These are phyloP conservation scores for Didymella lethalis DNA, from an alignment of 2,329 filamentous ascomycete species.

Conservation along the genomic window DNA sequence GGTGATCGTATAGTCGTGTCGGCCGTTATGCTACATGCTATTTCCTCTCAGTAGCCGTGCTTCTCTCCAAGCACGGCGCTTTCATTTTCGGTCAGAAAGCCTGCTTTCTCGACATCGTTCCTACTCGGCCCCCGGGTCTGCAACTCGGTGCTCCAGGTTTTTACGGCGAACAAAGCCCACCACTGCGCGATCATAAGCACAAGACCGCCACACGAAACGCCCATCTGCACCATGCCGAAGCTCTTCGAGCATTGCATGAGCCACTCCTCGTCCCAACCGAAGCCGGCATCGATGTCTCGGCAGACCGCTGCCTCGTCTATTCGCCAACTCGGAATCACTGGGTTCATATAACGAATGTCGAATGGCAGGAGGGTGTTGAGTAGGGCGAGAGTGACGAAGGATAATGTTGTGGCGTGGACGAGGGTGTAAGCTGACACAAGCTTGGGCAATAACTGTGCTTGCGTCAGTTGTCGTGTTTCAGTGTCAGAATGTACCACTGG, in stretches of 20 bases:
- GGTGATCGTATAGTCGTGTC: conserved; percentile 15
- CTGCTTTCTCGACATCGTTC: conserved; percentile 30
- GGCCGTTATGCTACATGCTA: conserved; percentile 13
- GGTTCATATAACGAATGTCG: conserved; percentile 29
- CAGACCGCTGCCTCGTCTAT: conserved; percentile 37
- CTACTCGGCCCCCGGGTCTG: conserved; percentile 9
- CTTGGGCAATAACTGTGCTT: conserved; percentile 31
- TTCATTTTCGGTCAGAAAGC: conserved; percentile 8
- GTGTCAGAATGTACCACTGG: background rate
- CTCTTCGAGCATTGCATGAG: conserved; percentile 38
- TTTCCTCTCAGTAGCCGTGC: conserved; percentile 16
- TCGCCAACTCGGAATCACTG: conserved; percentile 32
- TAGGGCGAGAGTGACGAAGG: conserved; percentile 39
- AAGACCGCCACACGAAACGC: conserved; percentile 33
- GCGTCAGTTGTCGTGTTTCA: conserved; percentile 25
- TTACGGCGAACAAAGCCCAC: conserved; percentile 43
- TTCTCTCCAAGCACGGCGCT: conserved; percentile 17
- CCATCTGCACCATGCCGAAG: conserved; percentile 35
- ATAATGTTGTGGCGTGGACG: conserved; percentile 38
- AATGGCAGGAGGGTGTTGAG: conserved; percentile 37
- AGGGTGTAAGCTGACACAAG: conserved; percentile 40
- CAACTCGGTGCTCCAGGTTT: conserved; percentile 38
- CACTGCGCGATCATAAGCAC: conserved; percentile 46
- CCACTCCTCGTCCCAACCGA: conserved; percentile 43
- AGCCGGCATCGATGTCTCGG: conserved; percentile 37